A percentile compares a stretch with the other conserved stretches of the same genome.
Evolutionary conservation across 805 yeast species (phyloP).

Genomic region (Starmerella lactis-condensi): DNA sequence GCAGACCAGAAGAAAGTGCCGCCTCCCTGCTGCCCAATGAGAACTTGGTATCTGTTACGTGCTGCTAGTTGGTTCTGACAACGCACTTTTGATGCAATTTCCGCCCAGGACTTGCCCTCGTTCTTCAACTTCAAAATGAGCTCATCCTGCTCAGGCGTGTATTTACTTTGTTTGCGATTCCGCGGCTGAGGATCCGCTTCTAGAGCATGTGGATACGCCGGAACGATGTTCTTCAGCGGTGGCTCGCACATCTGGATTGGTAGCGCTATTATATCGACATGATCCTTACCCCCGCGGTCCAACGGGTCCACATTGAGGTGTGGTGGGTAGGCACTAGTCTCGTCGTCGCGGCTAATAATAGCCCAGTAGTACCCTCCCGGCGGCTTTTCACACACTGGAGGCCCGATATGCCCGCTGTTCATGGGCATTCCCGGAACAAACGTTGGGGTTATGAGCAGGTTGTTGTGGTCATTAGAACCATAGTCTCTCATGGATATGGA

Average conservation of each 20-base stretch:
- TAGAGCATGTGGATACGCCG: constrained; percentile 28
- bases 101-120: constrained; percentile 52
- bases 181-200: constrained; percentile 31
- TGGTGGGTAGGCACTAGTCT: too few relatives aligned
- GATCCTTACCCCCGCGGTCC: too few relatives aligned
- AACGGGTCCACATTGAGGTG: too few relatives aligned
- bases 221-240: constrained; percentile 28
- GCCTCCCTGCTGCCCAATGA: constrained; percentile 70
- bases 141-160: constrained; percentile 48
- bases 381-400: constrained; percentile 9
- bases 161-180: constrained; percentile 46
- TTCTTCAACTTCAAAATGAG: constrained; percentile 42
- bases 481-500: too few relatives aligned
- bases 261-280: constrained; percentile 5
- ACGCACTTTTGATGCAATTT: constrained; percentile 45
- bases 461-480: too few relatives aligned
- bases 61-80: constrained; percentile 57
- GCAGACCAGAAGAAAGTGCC: constrained; percentile 45
- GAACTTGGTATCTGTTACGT: constrained; percentile 57
- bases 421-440: constrained; percentile 3
- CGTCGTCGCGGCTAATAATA: constrained; percentile 3
- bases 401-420: background rate
- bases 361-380: constrained; percentile 17
- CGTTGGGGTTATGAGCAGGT: constrained; percentile 4
- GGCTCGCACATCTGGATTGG: constrained; percentile 29